Conservation (phyloP, 208 protist genomes). For the Trypanosoma platydactyli region DNA sequence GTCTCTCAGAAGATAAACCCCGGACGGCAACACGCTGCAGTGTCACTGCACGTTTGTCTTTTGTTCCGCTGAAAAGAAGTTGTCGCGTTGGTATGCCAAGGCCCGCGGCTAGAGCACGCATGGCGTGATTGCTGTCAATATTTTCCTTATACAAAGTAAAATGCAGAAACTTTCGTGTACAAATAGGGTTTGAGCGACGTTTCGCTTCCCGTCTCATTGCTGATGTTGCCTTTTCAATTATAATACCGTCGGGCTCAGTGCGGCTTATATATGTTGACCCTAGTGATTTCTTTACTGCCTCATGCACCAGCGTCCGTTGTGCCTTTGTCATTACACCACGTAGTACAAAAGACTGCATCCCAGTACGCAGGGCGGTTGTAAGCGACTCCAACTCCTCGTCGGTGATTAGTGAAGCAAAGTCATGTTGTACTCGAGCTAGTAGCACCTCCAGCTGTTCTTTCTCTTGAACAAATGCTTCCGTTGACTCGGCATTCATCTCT, state of each 20-base stretch:
- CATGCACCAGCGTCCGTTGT: conserved; percentile 56
- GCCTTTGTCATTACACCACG: conserved; percentile 47
- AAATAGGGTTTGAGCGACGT: conserved; percentile 56
- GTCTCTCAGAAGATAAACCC: conserved; percentile 51
- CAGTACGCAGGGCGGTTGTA: conserved; percentile 32
- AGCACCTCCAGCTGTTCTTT: not conserved
- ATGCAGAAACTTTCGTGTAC: conserved; percentile 60
- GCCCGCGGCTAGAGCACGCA: conserved; percentile 63
- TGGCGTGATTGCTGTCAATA: conserved; percentile 80
- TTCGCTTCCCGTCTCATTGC: conserved; percentile 55
- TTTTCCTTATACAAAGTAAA: conserved; percentile 96
- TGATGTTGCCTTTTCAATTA: conserved; percentile 57
- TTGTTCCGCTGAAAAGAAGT: conserved; percentile 94
- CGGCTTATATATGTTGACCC: conserved; percentile 63
- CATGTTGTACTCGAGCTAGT: not conserved
- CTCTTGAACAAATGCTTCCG: not conserved
- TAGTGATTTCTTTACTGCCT: conserved; percentile 56
- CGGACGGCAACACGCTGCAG: conserved; percentile 87
- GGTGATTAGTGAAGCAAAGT: conserved; percentile 36
- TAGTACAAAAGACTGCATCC: conserved; percentile 32
- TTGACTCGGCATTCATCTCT: not conserved
- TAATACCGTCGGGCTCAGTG: conserved; percentile 56
- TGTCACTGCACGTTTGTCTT: conserved; percentile 95
- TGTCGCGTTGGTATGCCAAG: conserved; percentile 60
- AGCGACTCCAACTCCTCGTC: conserved; percentile 52